Conservation (phyloP, 371 early-diverging fungal genomes). For the Mortierella sp. region DNA sequence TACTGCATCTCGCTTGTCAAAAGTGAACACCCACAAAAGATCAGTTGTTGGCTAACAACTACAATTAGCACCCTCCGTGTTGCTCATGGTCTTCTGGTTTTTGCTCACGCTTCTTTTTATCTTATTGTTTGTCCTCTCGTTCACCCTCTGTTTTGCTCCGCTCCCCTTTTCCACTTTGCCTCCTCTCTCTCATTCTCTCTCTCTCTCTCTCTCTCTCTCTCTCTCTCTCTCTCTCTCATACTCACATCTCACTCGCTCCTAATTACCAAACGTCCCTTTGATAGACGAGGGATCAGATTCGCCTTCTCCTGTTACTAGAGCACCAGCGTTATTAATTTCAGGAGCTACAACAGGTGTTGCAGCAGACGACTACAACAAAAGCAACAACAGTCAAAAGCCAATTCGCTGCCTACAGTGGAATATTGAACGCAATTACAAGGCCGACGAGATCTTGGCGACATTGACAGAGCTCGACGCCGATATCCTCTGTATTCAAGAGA, state of each 20-base stretch:
- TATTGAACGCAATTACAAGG: constrained; percentile 81
- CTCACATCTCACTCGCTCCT: not conserved
- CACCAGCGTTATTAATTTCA: constrained; percentile 22
- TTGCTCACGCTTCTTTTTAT: constrained; percentile 10
- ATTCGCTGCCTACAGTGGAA: constrained; percentile 76
- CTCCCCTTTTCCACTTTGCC: constrained; percentile 11
- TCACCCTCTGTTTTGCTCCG: constrained; percentile 2
- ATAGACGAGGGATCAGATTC: constrained; percentile 6
- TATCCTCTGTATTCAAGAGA: constrained; percentile 77
- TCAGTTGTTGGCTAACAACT: not conserved
- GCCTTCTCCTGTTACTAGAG: not conserved
- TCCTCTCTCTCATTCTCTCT: not conserved
- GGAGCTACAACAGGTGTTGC: constrained; percentile 11
- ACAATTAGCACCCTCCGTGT: not conserved
- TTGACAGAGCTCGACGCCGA: constrained; percentile 75
- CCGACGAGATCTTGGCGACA: constrained; percentile 69
- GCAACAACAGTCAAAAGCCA: constrained; percentile 15
- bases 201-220: not conserved
- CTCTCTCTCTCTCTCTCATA: not conserved
- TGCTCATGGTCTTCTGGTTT: constrained; percentile 1
- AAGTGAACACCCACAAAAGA: not conserved
- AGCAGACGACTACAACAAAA: not conserved
- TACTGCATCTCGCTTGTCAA: not conserved
- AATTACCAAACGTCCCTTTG: not conserved
- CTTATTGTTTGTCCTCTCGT: not conserved